Evolutionary conservation across 2,329 filamentous ascomycete species (phyloP).

Genomic region (Botryotinia convoluta): DNA sequence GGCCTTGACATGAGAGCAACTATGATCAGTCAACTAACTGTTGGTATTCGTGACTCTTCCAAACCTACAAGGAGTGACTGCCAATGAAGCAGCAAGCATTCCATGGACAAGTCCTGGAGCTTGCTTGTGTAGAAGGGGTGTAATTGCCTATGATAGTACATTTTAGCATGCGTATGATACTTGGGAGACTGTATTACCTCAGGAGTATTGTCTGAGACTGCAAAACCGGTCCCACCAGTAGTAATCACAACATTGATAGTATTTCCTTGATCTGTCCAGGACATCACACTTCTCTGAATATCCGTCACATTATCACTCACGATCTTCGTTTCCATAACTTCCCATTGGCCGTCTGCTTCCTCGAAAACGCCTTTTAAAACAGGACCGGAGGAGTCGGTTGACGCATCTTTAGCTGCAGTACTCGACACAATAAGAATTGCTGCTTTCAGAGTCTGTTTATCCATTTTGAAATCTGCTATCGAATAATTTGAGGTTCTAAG

Average conservation of each 20-base stretch:
- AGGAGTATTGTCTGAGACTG: slow-evolving; percentile 78
- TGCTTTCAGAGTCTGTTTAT: slow-evolving; percentile 55
- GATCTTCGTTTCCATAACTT: slow-evolving; percentile 65
- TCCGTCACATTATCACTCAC: slow-evolving; percentile 72
- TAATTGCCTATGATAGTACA: slow-evolving; percentile 60
- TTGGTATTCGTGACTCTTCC: neutral
- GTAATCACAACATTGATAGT: slow-evolving; percentile 76
- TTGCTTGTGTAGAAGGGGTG: slow-evolving; percentile 74
- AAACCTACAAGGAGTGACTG: slow-evolving; percentile 81
- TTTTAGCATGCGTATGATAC: slow-evolving; percentile 6
- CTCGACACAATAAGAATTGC: slow-evolving; percentile 88
- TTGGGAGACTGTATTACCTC: slow-evolving; percentile 57
- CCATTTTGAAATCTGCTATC: slow-evolving; percentile 37
- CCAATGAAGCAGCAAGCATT: slow-evolving; percentile 82
- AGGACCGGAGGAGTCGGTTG: slow-evolving; percentile 70
- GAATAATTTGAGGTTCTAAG: neutral
- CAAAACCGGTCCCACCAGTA: slow-evolving; percentile 92
- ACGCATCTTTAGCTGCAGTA: slow-evolving; percentile 76
- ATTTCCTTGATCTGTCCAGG: slow-evolving; percentile 68
- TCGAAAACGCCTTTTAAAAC: slow-evolving; percentile 68
- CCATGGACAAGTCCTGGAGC: slow-evolving; percentile 91
- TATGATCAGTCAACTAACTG: slow-evolving; percentile 42
- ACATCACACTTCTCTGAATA: slow-evolving; percentile 71
- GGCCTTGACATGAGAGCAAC: slow-evolving; percentile 97
- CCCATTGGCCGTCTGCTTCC: slow-evolving; percentile 70